Conservation (phyloP, 192 early-diverging fungal genomes). For the Phlyctochytrium bullatum region DNA sequence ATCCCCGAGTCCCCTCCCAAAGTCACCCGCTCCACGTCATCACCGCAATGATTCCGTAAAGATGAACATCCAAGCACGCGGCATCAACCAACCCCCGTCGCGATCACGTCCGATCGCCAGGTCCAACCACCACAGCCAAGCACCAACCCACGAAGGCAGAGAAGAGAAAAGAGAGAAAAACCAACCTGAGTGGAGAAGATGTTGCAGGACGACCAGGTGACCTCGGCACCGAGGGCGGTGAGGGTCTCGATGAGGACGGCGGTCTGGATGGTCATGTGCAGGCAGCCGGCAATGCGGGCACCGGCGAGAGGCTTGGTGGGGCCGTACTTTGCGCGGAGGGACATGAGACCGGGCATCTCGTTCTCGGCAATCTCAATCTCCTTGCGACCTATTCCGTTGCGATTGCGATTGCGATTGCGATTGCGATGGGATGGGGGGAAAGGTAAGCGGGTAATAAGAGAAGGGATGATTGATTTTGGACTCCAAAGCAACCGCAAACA, state of each 20-base stretch:
- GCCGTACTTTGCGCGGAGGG: constrained; percentile 89
- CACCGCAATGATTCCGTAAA: no score
- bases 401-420: background rate
- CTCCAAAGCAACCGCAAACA: no score
- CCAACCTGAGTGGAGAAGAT: constrained; percentile 90
- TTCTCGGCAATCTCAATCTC: constrained; percentile 93
- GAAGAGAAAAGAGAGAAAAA: background rate
- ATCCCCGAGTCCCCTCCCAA: no score
- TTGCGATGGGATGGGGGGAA: background rate
- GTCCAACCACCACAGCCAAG: no score
- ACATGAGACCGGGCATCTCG: constrained; percentile 99
- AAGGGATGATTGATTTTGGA: no score
- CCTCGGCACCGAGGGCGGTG: constrained; percentile 91
- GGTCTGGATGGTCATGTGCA: constrained; percentile 99
- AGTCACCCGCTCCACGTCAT: no score
- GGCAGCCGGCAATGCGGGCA: constrained; percentile 94
- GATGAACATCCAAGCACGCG: no score
- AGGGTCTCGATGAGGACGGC: constrained; percentile 98
- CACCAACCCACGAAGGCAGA: no score
- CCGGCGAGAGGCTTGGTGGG: constrained; percentile 85
- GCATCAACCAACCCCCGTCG: no score
- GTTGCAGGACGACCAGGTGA: constrained; percentile 85
- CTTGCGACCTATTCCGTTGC: constrained; percentile 64
- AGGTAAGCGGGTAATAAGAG: background rate
- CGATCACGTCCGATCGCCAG: no score